A percentile compares a stretch with the other conserved stretches of the same genome.
Conservation (phyloP, 164 flowering plant species). For the Vitis vinifera region ASM3070453v1 NC_081808.1:24846001-24846500, state of each 20-base stretch:
- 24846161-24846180: conserved; percentile 89
- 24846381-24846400: conserved; percentile 93
- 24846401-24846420: conserved; percentile 5
- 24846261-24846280: conserved; percentile 98
- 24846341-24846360: conserved; percentile 97
- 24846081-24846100: not conserved
- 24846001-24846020: too few relatives aligned
- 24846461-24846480: conserved; percentile 72
- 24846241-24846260: conserved; percentile 87
- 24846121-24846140: not conserved
- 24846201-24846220: conserved; percentile 97
- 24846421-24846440: conserved; percentile 2
- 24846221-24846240: conserved; percentile 97
- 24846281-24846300: conserved; percentile 98
- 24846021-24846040: too few relatives aligned
- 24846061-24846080: not conserved
- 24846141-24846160: not conserved
- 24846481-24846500: conserved; percentile 95
- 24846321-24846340: conserved; percentile 99
- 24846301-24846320: conserved; percentile 95
- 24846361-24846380: conserved; percentile 90
- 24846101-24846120: not conserved
- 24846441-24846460: not conserved
- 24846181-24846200: conserved; percentile 87
- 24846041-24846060: not conserved